These are phyloP conservation scores for Apophysomyces trapeziformis DNA, from an alignment of 371 early-diverging fungal species.

Conservation along the genomic window DNA sequence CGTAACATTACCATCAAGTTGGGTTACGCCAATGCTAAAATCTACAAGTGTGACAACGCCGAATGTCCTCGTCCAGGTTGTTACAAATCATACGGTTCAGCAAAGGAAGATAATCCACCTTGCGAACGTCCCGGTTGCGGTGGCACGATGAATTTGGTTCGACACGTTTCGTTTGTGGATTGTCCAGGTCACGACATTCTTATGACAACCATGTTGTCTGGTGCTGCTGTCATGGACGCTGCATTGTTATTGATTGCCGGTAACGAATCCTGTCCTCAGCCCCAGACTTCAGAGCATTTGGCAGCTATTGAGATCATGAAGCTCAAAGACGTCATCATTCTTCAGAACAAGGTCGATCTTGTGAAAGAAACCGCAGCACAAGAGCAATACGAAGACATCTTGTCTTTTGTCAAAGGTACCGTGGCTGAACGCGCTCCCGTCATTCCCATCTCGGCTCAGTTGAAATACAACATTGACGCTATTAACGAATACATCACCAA, in stretches of 20 bases:
- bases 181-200: slow-evolving; percentile 99
- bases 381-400: slow-evolving; percentile 96
- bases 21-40: slow-evolving; percentile 99
- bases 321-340: slow-evolving; percentile 96
- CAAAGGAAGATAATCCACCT: slow-evolving; percentile 86
- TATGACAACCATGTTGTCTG: slow-evolving; percentile 99
- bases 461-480: slow-evolving; percentile 99
- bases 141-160: slow-evolving; percentile 87
- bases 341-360: slow-evolving; percentile 99
- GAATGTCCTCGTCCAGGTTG: slow-evolving; percentile 97
- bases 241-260: slow-evolving; percentile 99
- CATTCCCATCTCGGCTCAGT: slow-evolving; percentile 99
- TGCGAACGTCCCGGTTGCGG: slow-evolving; percentile 94
- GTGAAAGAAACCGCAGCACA: slow-evolving; percentile 95
- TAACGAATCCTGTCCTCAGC: slow-evolving; percentile 99
- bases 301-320: slow-evolving; percentile 99
- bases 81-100: slow-evolving; percentile 88
- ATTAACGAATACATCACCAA: slow-evolving; percentile 99
- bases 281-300: slow-evolving; percentile 99
- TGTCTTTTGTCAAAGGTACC: slow-evolving; percentile 95
- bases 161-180: slow-evolving; percentile 99
- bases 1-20: slow-evolving; percentile 99
- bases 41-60: slow-evolving; percentile 94
- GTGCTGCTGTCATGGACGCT: slow-evolving; percentile 99
- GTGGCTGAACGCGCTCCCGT: slow-evolving; percentile 98